These are phyloP conservation scores for Streptanthus diversifolius DNA, from an alignment of 345 rosid species.

Conservation along the genomic window DNA sequence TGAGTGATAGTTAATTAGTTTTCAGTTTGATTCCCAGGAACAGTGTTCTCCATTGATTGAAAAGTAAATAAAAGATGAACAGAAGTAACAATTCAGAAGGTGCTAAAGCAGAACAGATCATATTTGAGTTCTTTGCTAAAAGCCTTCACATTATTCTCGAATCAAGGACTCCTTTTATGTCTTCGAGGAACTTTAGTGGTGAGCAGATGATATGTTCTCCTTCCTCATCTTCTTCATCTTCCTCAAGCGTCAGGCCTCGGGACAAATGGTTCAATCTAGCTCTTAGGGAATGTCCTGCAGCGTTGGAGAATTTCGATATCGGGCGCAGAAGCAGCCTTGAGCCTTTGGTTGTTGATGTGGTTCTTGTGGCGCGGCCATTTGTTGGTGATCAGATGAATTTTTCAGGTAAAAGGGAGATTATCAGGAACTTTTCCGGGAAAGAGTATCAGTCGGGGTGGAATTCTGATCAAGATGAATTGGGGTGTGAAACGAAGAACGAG, in stretches of 20 bases:
- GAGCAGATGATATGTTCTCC: slow-evolving; percentile 75
- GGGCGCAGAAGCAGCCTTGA: slow-evolving; percentile 69
- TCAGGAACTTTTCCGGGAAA: slow-evolving; percentile 49
- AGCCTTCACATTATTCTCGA: slow-evolving; percentile 89
- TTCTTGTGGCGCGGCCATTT: slow-evolving; percentile 57
- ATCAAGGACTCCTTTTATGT: slow-evolving; percentile 76
- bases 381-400: slow-evolving; percentile 46
- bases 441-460: slow-evolving; percentile 48
- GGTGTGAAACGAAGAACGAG: slow-evolving; percentile 50
- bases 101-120: slow-evolving; percentile 77
- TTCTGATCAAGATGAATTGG: slow-evolving; percentile 65
- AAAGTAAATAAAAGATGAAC: slow-evolving; percentile 35
- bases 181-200: slow-evolving; percentile 77
- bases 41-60: slow-evolving; percentile 18
- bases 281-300: slow-evolving; percentile 83
- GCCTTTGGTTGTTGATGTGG: slow-evolving; percentile 80
- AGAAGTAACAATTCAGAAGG: slow-evolving; percentile 55
- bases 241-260: slow-evolving; percentile 76
- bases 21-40: slow-evolving; percentile 20
- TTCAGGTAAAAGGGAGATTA: slow-evolving; percentile 47
- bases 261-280: slow-evolving; percentile 96
- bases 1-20: background rate
- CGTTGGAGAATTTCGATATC: slow-evolving; percentile 72
- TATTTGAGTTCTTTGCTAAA: slow-evolving; percentile 85
- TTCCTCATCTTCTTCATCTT: slow-evolving; percentile 77